Base-by-base conservation (phyloP, 2,329 filamentous ascomycete genomes). In the Aspergillus fijiensis region DNA sequence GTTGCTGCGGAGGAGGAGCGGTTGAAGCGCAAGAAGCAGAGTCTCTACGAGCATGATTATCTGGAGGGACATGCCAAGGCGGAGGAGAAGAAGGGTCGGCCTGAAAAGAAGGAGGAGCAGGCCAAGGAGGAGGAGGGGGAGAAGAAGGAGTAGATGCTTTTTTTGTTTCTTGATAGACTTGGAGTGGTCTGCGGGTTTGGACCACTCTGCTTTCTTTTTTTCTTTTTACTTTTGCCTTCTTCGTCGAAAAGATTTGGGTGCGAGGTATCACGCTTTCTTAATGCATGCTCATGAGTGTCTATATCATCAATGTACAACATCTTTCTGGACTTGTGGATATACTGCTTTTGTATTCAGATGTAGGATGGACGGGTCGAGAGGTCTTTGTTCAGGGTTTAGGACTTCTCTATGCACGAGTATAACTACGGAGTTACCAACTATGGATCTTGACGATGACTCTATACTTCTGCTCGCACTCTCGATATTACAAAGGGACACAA, bases 1-100 rank as follows among this genome's bases (percentile, higher is more conserved):
- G 78, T 82, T 61, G 78, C 75, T 56, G 76, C 76, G 5, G 78
- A 82, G 67, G 80, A 82, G 68, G 62, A 77, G 58, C 72, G 79
- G 47, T 65, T 81, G 59, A 80, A 79, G 67, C 68, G 71, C 19
- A 74, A 77, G 61, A 73, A 80, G 52, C 64, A 73, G 61, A 67
- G 70, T n/a, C 60, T 78, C 35, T 74, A 74, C 51, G 67, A 72
- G 39, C 65, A 71, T 51, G 66, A 73, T 16, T 68, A 70, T 16
- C 66, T 65, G 51, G 57, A 64, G 31, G 31, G 48, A 3, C n/a
- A 56, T 31, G 53, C 54, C 2, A 48, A 61, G 47, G 39, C 49
- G 25, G 54, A 33, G 21, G 35, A 59, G 59, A 59, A 60, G 42
- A 54, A 67, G 51, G 47, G 57, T 1, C 21, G 49, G 55, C 12